Evolutionary conservation across 148 eudicot genomes (phyloP).

Genomic region (Nepenthes gracilis): DNA sequence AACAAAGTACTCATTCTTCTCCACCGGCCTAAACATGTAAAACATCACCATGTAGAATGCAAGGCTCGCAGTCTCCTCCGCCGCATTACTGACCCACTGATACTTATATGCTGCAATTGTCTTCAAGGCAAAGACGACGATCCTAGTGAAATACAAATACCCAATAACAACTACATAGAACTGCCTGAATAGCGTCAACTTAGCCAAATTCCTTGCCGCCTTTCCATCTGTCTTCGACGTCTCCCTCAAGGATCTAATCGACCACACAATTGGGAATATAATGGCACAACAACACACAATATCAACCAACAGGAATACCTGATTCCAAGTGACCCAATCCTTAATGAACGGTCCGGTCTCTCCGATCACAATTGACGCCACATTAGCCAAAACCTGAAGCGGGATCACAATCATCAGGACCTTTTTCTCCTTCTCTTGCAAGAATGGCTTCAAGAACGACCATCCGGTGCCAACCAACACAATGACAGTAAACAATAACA

Average conservation of each 20-base stretch:
- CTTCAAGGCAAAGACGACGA: slow-evolving; percentile 78
- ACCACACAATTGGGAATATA: slow-evolving; percentile 90
- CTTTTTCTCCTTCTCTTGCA: slow-evolving; percentile 97
- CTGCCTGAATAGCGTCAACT: slow-evolving; percentile 81
- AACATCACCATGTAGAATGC: slow-evolving; percentile 80
- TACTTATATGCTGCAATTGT: slow-evolving; percentile 87
- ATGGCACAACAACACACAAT: slow-evolving; percentile 83
- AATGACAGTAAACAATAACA: slow-evolving; percentile 80
- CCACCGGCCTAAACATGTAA: slow-evolving; percentile 96
- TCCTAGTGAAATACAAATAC: slow-evolving; percentile 91
- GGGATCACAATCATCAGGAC: slow-evolving; percentile 96
- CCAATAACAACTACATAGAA: slow-evolving; percentile 94
- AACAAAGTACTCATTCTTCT: slow-evolving; percentile 82
- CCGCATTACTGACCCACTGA: slow-evolving; percentile 88
- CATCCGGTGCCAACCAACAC: slow-evolving; percentile 90
- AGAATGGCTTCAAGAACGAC: slow-evolving; percentile 90
- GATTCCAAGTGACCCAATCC: slow-evolving; percentile 98
- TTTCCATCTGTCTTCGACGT: slow-evolving; percentile 96
- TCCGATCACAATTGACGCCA: slow-evolving; percentile 88
- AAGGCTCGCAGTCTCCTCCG: slow-evolving; percentile 89
- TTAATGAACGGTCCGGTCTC: slow-evolving; percentile 94
- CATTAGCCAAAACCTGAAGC: slow-evolving; percentile 77
- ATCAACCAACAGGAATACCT: slow-evolving; percentile 88
- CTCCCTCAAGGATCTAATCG: slow-evolving; percentile 83
- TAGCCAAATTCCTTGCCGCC: slow-evolving; percentile 86